Base-by-base conservation (phyloP, 2,329 filamentous ascomycete species). In the Diplodia intermedia region DNA sequence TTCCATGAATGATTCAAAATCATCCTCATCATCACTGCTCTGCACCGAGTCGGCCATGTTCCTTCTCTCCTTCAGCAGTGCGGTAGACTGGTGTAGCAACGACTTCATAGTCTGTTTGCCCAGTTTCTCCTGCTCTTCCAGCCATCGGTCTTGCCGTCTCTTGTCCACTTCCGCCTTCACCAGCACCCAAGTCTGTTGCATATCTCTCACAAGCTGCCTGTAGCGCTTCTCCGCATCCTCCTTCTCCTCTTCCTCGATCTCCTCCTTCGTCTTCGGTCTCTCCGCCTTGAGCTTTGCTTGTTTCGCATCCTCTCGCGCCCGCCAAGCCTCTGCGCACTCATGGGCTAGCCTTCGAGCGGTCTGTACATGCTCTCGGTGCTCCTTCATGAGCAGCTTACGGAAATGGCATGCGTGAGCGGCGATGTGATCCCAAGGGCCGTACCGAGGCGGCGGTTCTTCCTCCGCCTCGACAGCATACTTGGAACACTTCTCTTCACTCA, bases 341-440 rank as follows among this genome's bases (percentile, higher is more conserved):
- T 92, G 88, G 1, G 94, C 94, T 65, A 96, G 79, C 65, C 88
- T 88, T 78, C 93, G 97, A 1, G 94, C 94, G 2, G 86, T 84
- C n/a, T 86, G 84, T 43, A 88, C 88, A 78, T 98, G 94, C 14
- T 89, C 86, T 70, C 88, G 87, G 72, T 93, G 91, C 77, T 99
- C 95, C 68, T 88, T 87, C 2, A 90, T 80, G 81, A 98, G 87
- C 43, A 98, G 84, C 73, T 89, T 91, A 57, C 92, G 89, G 73
- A 98, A 94, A 72, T 94, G 90, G 14, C 90, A 76, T 69, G 91
- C 90, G 70, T 97, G 94, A 56, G 90, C 89, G 55, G 91, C 84
- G 65, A 98, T 85, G 76, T 98, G 92, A 75, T 98, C 94, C 75
- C 88, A 86, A 72, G 96, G 93, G n/a, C 91, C 89, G 83, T 92